These are phyloP conservation scores for Recurvomyces mirabilis DNA, from an alignment of 495 filamentous ascomycete genomes.

Conservation along the genomic window DNA sequence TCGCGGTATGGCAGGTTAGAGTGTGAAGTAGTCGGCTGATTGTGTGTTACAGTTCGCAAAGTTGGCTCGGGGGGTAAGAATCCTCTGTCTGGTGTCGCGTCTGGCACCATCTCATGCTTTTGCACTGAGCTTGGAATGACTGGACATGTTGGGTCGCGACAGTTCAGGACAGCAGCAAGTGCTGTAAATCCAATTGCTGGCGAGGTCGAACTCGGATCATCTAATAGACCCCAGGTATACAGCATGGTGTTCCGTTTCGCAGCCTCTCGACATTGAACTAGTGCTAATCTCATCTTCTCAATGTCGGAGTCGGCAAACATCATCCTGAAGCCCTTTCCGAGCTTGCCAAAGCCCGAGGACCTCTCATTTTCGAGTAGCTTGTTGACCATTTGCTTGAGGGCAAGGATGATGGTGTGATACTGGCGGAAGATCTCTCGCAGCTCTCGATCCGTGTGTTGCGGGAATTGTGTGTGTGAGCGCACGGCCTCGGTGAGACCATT, in stretches of 20 bases:
- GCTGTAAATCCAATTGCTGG: slow-evolving; percentile 39
- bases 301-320: slow-evolving; percentile 39
- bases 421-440: slow-evolving; percentile 40
- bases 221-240: slow-evolving; percentile 37
- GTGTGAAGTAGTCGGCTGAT: background rate
- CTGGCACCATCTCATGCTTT: background rate
- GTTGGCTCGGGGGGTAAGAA: background rate
- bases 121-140: background rate
- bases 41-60: background rate
- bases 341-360: slow-evolving; percentile 28
- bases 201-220: slow-evolving; percentile 31
- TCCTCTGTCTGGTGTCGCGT: no score
- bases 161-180: slow-evolving; percentile 36
- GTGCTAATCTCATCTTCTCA: slow-evolving; percentile 31
- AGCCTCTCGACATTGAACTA: slow-evolving; percentile 29
- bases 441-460: slow-evolving; percentile 37
- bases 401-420: slow-evolving; percentile 37
- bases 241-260: slow-evolving; percentile 36
- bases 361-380: slow-evolving; percentile 41
- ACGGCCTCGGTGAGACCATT: slow-evolving; percentile 37
- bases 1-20: background rate
- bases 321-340: slow-evolving; percentile 39
- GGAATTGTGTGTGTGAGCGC: slow-evolving; percentile 29
- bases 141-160: slow-evolving; percentile 23
- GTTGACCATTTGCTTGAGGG: slow-evolving; percentile 39